Percentiles rank a stretch among this genome's conserved stretches.
These are phyloP conservation scores for Starmerella roubikii DNA, from an alignment of 805 yeast genomes.

Conservation along the genomic window DNA sequence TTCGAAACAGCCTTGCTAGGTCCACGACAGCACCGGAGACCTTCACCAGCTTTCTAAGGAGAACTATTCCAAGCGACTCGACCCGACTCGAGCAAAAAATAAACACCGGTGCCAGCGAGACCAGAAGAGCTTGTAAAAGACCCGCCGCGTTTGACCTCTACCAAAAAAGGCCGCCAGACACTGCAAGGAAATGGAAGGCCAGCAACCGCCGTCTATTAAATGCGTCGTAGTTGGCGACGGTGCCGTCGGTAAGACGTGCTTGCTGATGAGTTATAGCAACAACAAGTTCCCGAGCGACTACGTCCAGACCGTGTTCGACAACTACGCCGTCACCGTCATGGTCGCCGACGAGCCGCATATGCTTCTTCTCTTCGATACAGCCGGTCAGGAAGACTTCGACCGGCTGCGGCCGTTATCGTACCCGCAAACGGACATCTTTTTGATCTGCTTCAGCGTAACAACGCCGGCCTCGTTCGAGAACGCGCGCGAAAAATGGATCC, in stretches of 20 bases:
- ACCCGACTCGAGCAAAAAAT: too few species aligned
- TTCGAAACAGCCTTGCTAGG: too few species aligned
- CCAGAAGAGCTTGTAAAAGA: too few species aligned
- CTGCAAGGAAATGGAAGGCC: not conserved
- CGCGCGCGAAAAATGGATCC: conserved; percentile 97
- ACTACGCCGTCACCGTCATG: conserved; percentile 34
- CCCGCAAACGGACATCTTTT: conserved; percentile 93
- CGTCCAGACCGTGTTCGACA: conserved; percentile 96
- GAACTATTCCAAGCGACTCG: too few species aligned
- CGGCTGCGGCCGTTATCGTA: conserved; percentile 90
- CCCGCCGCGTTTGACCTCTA: too few species aligned
- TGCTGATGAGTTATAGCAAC: conserved; percentile 88
- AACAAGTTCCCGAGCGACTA: conserved; percentile 96
- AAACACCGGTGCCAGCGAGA: too few species aligned
- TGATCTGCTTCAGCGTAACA: conserved; percentile 91
- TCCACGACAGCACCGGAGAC: too few species aligned
- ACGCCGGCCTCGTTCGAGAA: conserved; percentile 96
- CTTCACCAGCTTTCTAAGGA: too few species aligned
- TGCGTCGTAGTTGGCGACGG: conserved; percentile 99
- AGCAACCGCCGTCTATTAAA: conserved; percentile 34
- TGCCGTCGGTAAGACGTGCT: conserved; percentile 97
- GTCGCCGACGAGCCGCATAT: conserved; percentile 98
- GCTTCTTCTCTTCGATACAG: conserved; percentile 93
- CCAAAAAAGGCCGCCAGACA: too few species aligned
- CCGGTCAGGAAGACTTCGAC: conserved; percentile 99